phyloP scores from a whole-genome alignment of 1,284 basidiomycete genomes.

The Moniliophthora roreri region DNA sequence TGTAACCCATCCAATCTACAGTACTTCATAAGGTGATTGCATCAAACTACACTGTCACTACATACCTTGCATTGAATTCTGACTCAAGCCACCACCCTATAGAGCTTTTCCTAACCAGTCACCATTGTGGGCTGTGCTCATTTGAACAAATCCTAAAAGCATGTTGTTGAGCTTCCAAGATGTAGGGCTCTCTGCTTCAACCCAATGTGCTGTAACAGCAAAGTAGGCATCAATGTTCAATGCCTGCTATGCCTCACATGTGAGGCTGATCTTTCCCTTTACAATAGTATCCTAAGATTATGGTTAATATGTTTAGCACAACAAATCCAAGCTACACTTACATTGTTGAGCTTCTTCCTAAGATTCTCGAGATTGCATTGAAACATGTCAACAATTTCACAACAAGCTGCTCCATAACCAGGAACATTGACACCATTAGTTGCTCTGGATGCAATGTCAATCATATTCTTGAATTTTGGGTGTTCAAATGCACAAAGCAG shows the following conservation, averaged over 20 bases:
- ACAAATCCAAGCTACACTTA: not conserved
- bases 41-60: not conserved
- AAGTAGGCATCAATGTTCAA: conserved; percentile 12
- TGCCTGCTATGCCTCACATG: conserved; percentile 29
- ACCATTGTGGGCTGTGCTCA: conserved; percentile 26
- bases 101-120: conserved; percentile 22
- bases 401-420: conserved; percentile 17
- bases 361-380: conserved; percentile 20
- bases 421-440: conserved; percentile 23
- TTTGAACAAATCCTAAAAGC: conserved; percentile 22
- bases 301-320: not conserved
- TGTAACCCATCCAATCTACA: conserved; percentile 7
- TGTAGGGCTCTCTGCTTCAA: not conserved
- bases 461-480: conserved; percentile 26
- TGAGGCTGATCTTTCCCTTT: conserved; percentile 27
- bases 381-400: conserved; percentile 24
- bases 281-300: conserved; percentile 19
- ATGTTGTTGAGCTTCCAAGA: conserved; percentile 16
- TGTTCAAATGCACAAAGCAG: conserved; percentile 25
- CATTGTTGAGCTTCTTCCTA: conserved; percentile 18
- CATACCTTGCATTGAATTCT: conserved; percentile 16
- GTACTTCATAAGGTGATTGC: no score
- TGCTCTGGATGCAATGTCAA: conserved; percentile 24
- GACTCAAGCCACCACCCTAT: conserved; percentile 21
- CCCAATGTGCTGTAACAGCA: conserved; percentile 10